Conservation (phyloP, 306 rosid species). For the Spatholobus suberectus region DNA sequence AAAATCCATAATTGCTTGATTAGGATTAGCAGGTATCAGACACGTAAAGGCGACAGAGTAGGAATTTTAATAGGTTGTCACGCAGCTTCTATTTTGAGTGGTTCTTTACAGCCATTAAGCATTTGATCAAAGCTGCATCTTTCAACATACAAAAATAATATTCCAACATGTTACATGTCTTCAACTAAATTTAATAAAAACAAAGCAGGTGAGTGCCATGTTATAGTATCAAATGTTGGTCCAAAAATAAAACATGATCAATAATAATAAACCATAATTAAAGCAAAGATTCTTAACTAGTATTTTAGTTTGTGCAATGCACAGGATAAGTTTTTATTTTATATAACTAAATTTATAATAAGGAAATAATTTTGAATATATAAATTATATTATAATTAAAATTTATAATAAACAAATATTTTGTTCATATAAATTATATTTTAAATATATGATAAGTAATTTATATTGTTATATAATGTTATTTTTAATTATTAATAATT, state of each 20-base stretch:
- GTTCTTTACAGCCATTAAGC: not conserved
- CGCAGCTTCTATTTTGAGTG: not conserved
- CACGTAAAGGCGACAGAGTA: not conserved
- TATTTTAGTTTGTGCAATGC: too few relatives aligned
- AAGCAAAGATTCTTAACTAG: not conserved
- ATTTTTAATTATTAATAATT: too few relatives aligned
- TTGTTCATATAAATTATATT: too few relatives aligned
- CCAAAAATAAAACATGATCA: not conserved
- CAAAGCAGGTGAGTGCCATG: not conserved
- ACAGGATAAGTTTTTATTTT: too few relatives aligned
- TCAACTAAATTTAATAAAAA: not conserved
- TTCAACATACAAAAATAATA: not conserved
- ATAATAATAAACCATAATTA: not conserved
- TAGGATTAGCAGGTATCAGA: not conserved
- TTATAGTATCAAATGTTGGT: not conserved
- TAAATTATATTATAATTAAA: too few relatives aligned
- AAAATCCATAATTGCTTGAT: not conserved
- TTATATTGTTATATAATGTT: too few relatives aligned
- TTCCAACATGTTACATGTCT: slow-evolving; percentile 31
- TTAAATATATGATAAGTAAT: too few relatives aligned
- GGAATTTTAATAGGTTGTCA: not conserved
- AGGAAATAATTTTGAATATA: too few relatives aligned
- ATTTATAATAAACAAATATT: too few relatives aligned
- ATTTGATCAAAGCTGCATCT: not conserved
- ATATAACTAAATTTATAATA: too few relatives aligned